Conservation (phyloP, 1,284 basidiomycete genomes). For the Somion occarium region DNA sequence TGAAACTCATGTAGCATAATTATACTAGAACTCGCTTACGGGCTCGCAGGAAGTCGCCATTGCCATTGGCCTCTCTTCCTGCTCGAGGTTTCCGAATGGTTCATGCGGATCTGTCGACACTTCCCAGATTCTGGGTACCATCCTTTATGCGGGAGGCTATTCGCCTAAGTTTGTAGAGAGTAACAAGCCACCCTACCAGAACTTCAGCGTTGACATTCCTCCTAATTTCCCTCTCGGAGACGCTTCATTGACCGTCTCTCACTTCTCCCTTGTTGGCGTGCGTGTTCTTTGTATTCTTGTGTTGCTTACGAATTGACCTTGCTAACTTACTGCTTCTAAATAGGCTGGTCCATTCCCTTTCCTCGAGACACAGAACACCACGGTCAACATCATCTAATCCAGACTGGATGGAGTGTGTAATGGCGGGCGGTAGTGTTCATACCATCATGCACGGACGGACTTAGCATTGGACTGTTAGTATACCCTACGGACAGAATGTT, state of each 20-base stretch:
- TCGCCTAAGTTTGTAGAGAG: slow-evolving; percentile 30
- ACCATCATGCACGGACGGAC: no score
- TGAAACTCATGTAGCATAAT: no score
- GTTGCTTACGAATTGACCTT: neutral
- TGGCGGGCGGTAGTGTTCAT: no score
- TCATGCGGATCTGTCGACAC: slow-evolving; percentile 21
- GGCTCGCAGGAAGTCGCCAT: slow-evolving; percentile 38
- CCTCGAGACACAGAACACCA: slow-evolving; percentile 16
- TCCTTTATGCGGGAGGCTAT: slow-evolving; percentile 43
- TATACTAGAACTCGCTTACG: slow-evolving; percentile 36
- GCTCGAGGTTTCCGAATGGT: slow-evolving; percentile 19
- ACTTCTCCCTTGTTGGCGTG: slow-evolving; percentile 44
- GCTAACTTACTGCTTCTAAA: neutral
- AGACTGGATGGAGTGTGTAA: neutral
- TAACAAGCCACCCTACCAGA: slow-evolving; percentile 40
- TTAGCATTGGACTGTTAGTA: no score
- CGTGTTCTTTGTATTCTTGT: slow-evolving; percentile 17
- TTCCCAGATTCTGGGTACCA: slow-evolving; percentile 31
- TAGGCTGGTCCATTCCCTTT: slow-evolving; percentile 15
- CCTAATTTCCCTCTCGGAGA: slow-evolving; percentile 22
- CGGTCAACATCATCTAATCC: slow-evolving; percentile 5
- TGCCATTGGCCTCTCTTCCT: slow-evolving; percentile 36
- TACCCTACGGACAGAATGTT: no score
- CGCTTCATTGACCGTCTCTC: slow-evolving; percentile 37
- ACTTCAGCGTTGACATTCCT: slow-evolving; percentile 47